phyloP scores from a whole-genome alignment of 2,329 filamentous ascomycete species.

The Bretziella fagacearum region DNA sequence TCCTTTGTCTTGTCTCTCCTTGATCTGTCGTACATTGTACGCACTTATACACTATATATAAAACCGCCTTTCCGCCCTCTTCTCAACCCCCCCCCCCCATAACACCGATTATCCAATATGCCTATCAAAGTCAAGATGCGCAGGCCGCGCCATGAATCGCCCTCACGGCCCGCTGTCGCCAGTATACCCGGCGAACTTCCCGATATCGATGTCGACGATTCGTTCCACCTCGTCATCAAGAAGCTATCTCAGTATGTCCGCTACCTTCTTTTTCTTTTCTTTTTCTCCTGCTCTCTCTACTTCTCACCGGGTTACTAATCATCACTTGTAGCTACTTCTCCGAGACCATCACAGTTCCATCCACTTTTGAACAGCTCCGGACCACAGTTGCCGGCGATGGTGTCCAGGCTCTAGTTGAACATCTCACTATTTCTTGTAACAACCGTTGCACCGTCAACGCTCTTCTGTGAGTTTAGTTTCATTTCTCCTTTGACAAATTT shows the following conservation, averaged over 20 bases:
- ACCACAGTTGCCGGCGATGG: conserved; percentile 46
- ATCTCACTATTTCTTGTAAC: conserved; percentile 44
- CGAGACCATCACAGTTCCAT: conserved; percentile 44
- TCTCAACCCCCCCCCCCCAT: neutral
- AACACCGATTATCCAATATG: no score
- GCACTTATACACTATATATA: no score
- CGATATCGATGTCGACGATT: conserved; percentile 20
- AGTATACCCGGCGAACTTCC: conserved; percentile 19
- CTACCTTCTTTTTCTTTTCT: neutral
- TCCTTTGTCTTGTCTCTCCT: no score
- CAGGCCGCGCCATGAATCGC: conserved; percentile 5
- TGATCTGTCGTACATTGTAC: no score
- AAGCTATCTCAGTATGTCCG: conserved; percentile 43
- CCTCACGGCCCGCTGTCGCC: conserved; percentile 1
- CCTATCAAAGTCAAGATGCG: conserved; percentile 15
- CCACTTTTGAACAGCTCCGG: conserved; percentile 57
- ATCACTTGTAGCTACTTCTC: conserved; percentile 38
- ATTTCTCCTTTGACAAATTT: no score
- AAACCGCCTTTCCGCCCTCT: no score
- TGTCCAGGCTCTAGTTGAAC: conserved; percentile 41
- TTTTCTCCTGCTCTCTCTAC: neutral
- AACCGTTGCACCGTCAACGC: conserved; percentile 58
- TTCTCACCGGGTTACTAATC: conserved; percentile 2
- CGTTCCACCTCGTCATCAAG: conserved; percentile 35
- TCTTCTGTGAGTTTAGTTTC: conserved; percentile 43